phyloP scores from a whole-genome alignment of 345 rosid species.

The Brassica incana region DNA sequence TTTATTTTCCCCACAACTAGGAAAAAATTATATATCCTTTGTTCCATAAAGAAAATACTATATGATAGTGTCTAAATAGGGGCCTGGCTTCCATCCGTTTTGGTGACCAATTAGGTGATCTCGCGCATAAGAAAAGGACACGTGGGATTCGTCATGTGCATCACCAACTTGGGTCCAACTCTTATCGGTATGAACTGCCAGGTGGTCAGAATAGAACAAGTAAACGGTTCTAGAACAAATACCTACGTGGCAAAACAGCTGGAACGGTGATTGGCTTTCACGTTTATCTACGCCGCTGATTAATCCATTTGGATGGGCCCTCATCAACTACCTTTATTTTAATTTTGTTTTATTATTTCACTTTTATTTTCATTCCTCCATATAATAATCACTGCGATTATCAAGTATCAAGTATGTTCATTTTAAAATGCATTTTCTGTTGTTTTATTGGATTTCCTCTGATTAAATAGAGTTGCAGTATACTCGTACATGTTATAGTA shows the following conservation, averaged over 20 bases:
- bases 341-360: background rate
- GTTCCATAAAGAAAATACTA: background rate
- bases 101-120: constrained; percentile 23
- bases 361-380: background rate
- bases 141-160: constrained; percentile 34
- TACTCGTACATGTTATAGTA: background rate
- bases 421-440: background rate
- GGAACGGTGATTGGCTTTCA: constrained; percentile 36
- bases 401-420: background rate
- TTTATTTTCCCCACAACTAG: background rate
- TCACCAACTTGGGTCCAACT: constrained; percentile 27
- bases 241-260: constrained; percentile 35
- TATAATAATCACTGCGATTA: background rate
- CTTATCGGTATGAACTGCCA: constrained; percentile 24
- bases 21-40: background rate
- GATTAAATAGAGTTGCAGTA: background rate
- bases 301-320: constrained; percentile 29
- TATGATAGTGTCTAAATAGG: constrained; percentile 3
- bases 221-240: background rate
- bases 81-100: constrained; percentile 23
- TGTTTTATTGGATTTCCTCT: background rate
- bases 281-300: constrained; percentile 37
- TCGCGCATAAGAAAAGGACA: constrained; percentile 7
- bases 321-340: constrained; percentile 19
- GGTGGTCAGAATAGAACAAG: constrained; percentile 4